Evolutionary conservation across 2,329 filamentous ascomycete genomes (phyloP), one percentile per base, ranked within the genome.

Genomic region (Trichoderma arundinaceum): DNA sequence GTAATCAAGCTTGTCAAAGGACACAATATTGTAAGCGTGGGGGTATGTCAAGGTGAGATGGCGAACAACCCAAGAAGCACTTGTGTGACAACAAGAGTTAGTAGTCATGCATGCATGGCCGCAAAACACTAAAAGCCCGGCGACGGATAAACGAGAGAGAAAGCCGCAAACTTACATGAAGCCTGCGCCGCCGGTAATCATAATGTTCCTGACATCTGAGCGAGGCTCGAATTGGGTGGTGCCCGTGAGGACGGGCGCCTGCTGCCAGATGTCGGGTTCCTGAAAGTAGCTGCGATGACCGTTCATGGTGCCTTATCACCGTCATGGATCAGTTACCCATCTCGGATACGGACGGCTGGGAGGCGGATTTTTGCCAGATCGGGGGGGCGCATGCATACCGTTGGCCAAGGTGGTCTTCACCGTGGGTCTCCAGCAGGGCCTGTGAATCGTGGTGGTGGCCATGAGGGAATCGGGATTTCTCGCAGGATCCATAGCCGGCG

Each of bases 1-100:
- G 79, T 93, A 92, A 76, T 94, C 91, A 66, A 94, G 83, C 78
- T 94, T 94, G 79, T 95, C 92, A 73, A 94, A 92, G 39, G 90
- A 94, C 58, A 94, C 83, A 68, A 94, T 86, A 73, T 91, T 91
- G 82, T 95, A 95, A 69, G 86, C 83, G 46, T 88, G 75, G 3
- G 89, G 85, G 74, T 94, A 94, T 39, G 88, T 92, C 66, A 91
- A 78, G 10, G 87, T 87, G 60, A 95, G 82, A 77, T 94, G 91
- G 68, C 92, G 88, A 68, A 92, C 90, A 43, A 94, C 84, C 92
- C 92, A 94, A 75, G 90, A 93, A 61, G 90, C 91, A 77, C 90
- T 93, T 73, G 15, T 10, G 46, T 53, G 32, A 35, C n/a, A 22
- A 9, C 22, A 32, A 62, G 41, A 7, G 28, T 65, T 33, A 39